A percentile compares a stretch with the other conserved stretches of the same genome.
Evolutionary conservation across 768 basidiomycete species (phyloP).

Genomic region (Asterophora lycoperdoides): DNA sequence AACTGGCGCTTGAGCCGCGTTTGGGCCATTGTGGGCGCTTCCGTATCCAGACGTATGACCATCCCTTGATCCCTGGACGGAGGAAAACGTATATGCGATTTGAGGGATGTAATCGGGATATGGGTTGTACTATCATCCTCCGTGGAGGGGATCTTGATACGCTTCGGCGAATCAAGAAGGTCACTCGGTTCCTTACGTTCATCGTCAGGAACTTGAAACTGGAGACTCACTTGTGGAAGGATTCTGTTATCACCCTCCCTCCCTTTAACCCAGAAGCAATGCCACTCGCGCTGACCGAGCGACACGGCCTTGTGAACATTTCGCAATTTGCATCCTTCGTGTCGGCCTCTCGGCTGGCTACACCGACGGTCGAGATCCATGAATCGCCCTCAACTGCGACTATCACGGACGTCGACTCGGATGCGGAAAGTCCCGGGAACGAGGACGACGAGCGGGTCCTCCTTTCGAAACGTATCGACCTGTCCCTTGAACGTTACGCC

Average conservation of each 20-base stretch:
- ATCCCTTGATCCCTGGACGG: constrained; percentile 87
- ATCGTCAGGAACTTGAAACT: constrained; percentile 91
- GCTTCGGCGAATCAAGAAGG: constrained; percentile 82
- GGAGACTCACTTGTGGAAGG: constrained; percentile 93
- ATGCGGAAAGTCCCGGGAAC: constrained; percentile 51
- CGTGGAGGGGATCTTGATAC: constrained; percentile 83
- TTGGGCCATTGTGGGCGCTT: constrained; percentile 86
- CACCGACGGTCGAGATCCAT: constrained; percentile 19
- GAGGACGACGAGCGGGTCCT: constrained; percentile 69
- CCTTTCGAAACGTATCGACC: constrained; percentile 73
- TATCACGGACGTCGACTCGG: constrained; percentile 27
- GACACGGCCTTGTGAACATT: constrained; percentile 14
- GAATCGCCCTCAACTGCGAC: constrained; percentile 16
- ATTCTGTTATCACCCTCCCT: constrained; percentile 75
- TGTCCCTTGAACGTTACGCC: constrained; percentile 79
- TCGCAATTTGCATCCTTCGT: constrained; percentile 26
- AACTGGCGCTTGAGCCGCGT: constrained; percentile 82
- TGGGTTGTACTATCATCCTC: constrained; percentile 92
- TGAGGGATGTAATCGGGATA: constrained; percentile 89
- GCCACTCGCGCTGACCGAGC: constrained; percentile 37
- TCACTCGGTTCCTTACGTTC: constrained; percentile 88
- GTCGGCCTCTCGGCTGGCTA: constrained; percentile 27
- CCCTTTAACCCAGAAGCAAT: constrained; percentile 62
- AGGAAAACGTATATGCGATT: constrained; percentile 98
- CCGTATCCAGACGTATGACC: constrained; percentile 90